phyloP scores from a whole-genome alignment of 768 basidiomycete genomes.

The Trametes elegans region DNA sequence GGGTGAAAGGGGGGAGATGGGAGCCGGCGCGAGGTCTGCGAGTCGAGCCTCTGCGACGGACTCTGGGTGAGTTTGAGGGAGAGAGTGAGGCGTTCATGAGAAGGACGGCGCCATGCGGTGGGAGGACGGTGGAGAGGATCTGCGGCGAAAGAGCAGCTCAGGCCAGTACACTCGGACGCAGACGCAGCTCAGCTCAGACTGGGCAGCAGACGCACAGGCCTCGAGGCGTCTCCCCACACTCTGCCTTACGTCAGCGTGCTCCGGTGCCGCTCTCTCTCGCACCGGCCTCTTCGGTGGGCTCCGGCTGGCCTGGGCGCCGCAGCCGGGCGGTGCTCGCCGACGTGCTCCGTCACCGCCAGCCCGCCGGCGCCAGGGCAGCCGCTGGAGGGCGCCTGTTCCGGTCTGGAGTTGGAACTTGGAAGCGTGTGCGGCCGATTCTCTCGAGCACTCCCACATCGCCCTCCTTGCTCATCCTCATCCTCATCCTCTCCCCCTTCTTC shows the following conservation, averaged over 20 bases:
- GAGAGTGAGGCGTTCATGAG: slow-evolving; percentile 49
- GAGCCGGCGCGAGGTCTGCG: slow-evolving; percentile 55
- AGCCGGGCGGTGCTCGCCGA: slow-evolving; percentile 13
- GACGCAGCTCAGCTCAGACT: not conserved
- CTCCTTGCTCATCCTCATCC: too few relatives aligned
- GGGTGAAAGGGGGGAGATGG: slow-evolving; percentile 51
- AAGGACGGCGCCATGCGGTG: slow-evolving; percentile 22
- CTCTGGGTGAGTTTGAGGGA: slow-evolving; percentile 48
- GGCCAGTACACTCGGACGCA: not conserved
- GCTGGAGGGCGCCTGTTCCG: not conserved
- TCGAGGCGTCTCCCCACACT: not conserved
- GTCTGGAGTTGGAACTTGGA: not conserved
- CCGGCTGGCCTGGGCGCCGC: not conserved
- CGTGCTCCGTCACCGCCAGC: not conserved
- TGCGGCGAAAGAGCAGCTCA: not conserved
- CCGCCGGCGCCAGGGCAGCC: not conserved
- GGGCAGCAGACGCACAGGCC: not conserved
- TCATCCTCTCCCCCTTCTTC: slow-evolving; percentile 2
- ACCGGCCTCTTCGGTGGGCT: not conserved
- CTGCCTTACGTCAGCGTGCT: not conserved
- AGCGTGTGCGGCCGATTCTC: slow-evolving; percentile 11
- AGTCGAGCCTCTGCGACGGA: slow-evolving; percentile 55
- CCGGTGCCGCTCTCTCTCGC: not conserved
- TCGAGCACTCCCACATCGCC: slow-evolving; percentile 12
- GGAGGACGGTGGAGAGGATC: not conserved